Evolutionary conservation across 2,329 filamentous ascomycete genomes (phyloP), one percentile per base, ranked within the genome.

Genomic region (Pleurostoma richardsiae): DNA sequence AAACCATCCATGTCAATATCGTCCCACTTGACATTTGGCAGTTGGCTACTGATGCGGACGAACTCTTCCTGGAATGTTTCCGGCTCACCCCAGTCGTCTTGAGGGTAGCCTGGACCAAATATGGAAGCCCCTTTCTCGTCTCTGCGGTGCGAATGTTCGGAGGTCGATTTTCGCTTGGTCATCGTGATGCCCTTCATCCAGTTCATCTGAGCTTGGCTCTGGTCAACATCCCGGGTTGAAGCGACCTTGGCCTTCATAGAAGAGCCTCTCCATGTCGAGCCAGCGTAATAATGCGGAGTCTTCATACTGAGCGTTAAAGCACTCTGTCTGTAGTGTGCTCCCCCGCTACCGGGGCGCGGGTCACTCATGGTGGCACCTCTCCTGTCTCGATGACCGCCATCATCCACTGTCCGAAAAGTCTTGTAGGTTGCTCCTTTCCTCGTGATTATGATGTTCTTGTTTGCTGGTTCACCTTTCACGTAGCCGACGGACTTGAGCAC

Each of bases 341-440:
- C 67, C 19, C 69, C 66, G 43, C 65, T 72, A 30, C 65, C 65
- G 2, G 77, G 73, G 30, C 76, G 74, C 40, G 77, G 71, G 51
- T 82, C 80, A 50, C 77, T 84, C 74, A 85, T 85, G 1, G 80
- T 84, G 2, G 78, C 73, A 39, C 68, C 68, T 54, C 77, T 77
- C 50, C 80, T 80, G 48, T 86, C 82, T 19, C 19, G 19, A 28
- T 74, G 73, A 38, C 73, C 63, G 42, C 70, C 71, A 47, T 80
- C 79, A 45, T 86, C 84, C 26, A 86, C 75, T 39, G 90, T 83
- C 41, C 88, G 83, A 58, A 92, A 96, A 0, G 88, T 92, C 62
- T 86, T 88, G 70, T 96, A 96, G 3, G 77, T 71, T 5, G 91
- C 90, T 8, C 90, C 90, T 62, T 85, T 85, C n/a, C 91, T 82